Conservation (phyloP, 192 early-diverging fungal genomes). For the Lunasporangiospora selenospora region DNA sequence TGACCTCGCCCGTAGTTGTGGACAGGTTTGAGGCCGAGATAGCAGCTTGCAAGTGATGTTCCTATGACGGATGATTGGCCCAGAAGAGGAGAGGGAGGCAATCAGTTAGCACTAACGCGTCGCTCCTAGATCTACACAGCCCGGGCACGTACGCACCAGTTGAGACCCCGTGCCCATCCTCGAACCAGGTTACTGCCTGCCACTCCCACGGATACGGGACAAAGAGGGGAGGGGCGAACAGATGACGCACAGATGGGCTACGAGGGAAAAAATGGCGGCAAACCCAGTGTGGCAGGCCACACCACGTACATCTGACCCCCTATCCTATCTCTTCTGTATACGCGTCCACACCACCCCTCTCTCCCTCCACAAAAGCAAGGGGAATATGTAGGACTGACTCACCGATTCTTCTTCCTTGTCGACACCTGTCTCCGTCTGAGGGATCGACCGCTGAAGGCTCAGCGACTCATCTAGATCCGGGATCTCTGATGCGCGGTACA, state of each 20-base stretch:
- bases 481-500: slow-evolving; percentile 82
- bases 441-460: slow-evolving; percentile 63
- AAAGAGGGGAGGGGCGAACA: not conserved
- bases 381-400: slow-evolving; percentile 11
- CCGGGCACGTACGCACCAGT: too few species aligned
- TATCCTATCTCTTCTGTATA: slow-evolving; percentile 1
- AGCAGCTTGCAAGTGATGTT: slow-evolving; percentile 94
- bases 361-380: slow-evolving; percentile 13
- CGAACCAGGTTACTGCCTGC: too few species aligned
- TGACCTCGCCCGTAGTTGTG: slow-evolving; percentile 64
- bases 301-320: slow-evolving; percentile 5
- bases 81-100: too few species aligned
- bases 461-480: slow-evolving; percentile 82
- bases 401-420: slow-evolving; percentile 98
- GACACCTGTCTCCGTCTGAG: slow-evolving; percentile 89
- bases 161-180: too few species aligned
- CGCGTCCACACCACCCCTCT: slow-evolving; percentile 2
- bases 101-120: too few species aligned
- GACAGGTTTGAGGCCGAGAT: slow-evolving; percentile 78
- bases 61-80: too few species aligned
- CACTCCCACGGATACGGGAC: too few species aligned
- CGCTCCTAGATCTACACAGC: too few species aligned
- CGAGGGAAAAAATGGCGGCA: slow-evolving; percentile 17
- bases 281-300: slow-evolving; percentile 7
- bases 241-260: not conserved